Evolutionary conservation across 768 basidiomycete species (phyloP).

Genomic region (Pleurotus cornucopiae): DNA sequence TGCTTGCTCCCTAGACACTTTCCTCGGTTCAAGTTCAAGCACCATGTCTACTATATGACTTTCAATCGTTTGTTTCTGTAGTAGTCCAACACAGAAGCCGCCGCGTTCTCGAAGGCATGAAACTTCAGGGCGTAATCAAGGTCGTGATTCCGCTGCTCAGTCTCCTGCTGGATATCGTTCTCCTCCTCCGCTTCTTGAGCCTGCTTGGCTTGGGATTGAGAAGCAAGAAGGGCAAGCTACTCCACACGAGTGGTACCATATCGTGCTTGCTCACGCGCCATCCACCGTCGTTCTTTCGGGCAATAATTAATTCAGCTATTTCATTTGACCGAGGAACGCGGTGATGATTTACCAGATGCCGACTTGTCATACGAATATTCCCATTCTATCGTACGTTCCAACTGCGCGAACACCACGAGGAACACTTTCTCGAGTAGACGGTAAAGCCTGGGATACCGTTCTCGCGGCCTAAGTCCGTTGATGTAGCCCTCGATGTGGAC

Average conservation of each 20-base stretch:
- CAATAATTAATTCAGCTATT: too few species aligned
- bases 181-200: not conserved
- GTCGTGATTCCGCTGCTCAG: not conserved
- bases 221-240: not conserved
- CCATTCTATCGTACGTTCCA: constrained; percentile 9
- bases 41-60: not conserved
- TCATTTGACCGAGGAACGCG: too few species aligned
- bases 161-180: not conserved
- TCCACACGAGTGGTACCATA: not conserved
- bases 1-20: too few species aligned
- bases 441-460: constrained; percentile 9
- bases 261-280: not conserved
- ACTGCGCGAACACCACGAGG: constrained; percentile 10
- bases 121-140: not conserved
- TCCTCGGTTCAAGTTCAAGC: too few species aligned
- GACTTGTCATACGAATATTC: not conserved
- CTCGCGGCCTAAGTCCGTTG: constrained; percentile 14
- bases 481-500: constrained; percentile 14
- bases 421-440: constrained; percentile 13
- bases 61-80: not conserved
- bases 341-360: not conserved
- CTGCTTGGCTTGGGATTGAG: not conserved
- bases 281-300: not conserved
- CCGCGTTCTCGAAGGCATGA: not conserved
- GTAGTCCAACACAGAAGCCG: not conserved